These are phyloP conservation scores for Mimosa bimucronata DNA, from an alignment of 306 rosid genomes.

Conservation along the genomic window DNA sequence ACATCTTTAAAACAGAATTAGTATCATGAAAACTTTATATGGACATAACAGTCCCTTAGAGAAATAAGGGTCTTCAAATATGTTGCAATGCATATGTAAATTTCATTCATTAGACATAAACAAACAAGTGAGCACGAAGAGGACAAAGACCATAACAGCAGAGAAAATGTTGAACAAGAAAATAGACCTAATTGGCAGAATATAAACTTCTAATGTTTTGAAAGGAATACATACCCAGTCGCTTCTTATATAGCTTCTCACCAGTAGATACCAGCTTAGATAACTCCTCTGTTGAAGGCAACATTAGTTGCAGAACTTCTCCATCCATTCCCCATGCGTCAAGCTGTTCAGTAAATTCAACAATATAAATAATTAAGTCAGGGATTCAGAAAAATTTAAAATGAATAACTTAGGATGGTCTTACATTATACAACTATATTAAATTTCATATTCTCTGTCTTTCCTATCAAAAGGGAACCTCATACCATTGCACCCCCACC, in stretches of 20 bases:
- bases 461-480: slow-evolving; percentile 27
- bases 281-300: slow-evolving; percentile 76
- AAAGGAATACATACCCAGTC: slow-evolving; percentile 54
- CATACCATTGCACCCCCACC: slow-evolving; percentile 90
- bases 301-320: slow-evolving; percentile 62
- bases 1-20: slow-evolving; percentile 17
- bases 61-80: slow-evolving; percentile 10
- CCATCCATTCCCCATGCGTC: slow-evolving; percentile 85
- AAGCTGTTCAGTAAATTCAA: slow-evolving; percentile 53
- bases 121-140: slow-evolving; percentile 26
- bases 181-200: neutral
- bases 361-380: slow-evolving; percentile 18
- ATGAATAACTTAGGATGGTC: slow-evolving; percentile 20
- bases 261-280: slow-evolving; percentile 62
- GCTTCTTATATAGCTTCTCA: slow-evolving; percentile 57
- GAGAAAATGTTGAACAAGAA: slow-evolving; percentile 35
- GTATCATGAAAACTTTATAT: slow-evolving; percentile 3
- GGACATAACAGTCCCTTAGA: slow-evolving; percentile 16
- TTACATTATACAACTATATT: slow-evolving; percentile 16
- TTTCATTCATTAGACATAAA: slow-evolving; percentile 23
- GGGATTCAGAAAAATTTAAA: slow-evolving; percentile 23
- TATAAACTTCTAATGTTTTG: slow-evolving; percentile 19
- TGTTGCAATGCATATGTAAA: slow-evolving; percentile 7
- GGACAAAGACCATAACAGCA: slow-evolving; percentile 25
- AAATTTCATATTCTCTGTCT: slow-evolving; percentile 29